These are phyloP conservation scores for Samsoniella hepiali DNA, from an alignment of 2,329 filamentous ascomycete genomes.

Conservation along the genomic window DNA sequence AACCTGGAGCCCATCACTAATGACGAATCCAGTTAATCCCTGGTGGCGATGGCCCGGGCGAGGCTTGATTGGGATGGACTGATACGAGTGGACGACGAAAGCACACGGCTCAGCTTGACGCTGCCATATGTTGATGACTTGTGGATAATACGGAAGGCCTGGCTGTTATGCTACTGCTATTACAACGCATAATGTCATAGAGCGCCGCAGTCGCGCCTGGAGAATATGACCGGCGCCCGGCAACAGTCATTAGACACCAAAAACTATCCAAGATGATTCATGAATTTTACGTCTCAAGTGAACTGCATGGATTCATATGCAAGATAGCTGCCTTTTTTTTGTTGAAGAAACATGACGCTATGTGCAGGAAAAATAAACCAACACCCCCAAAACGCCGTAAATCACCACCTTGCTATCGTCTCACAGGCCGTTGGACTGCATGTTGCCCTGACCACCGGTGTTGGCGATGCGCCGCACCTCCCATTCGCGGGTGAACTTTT, in stretches of 20 bases:
- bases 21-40: slow-evolving; percentile 61
- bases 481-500: slow-evolving; percentile 90
- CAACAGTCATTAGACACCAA: not conserved
- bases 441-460: slow-evolving; percentile 54
- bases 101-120: slow-evolving; percentile 10
- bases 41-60: slow-evolving; percentile 67
- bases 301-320: not conserved
- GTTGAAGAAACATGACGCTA: slow-evolving; percentile 16
- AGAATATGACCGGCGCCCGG: not conserved
- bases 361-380: slow-evolving; percentile 21
- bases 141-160: not conserved
- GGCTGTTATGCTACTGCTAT: not conserved
- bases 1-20: slow-evolving; percentile 16
- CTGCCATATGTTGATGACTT: not conserved
- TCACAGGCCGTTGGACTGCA: slow-evolving; percentile 37
- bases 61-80: slow-evolving; percentile 23
- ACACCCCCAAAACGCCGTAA: slow-evolving; percentile 22
- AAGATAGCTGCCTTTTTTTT: not conserved
- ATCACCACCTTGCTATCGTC: not conserved
- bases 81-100: slow-evolving; percentile 20
- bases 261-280: not conserved
- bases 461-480: slow-evolving; percentile 83
- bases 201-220: not conserved
- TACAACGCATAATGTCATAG: not conserved
- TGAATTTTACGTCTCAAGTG: not conserved